Evolutionary conservation across 2,329 filamentous ascomycete genomes (phyloP), one percentile per base, ranked within the genome.

Genomic region (Tricladium varicosporioides): DNA sequence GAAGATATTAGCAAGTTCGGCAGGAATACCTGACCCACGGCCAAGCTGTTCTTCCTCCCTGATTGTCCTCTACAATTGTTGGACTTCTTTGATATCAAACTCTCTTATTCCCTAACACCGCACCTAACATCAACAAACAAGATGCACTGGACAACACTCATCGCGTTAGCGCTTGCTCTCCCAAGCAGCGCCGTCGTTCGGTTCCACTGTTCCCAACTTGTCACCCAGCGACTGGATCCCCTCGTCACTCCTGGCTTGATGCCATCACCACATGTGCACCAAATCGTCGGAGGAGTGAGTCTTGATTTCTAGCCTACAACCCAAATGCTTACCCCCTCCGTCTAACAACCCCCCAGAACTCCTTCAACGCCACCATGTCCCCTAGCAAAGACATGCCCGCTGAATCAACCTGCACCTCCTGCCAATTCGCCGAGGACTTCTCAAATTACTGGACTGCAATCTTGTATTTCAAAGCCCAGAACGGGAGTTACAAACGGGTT

Each of bases 341-440:
- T n/a, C n/a, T 27, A 27, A 27, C 22, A 27, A 4, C 22, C 7
- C 22, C 3, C 5, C 11, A 40, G 45, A 73, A 75, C 61, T 70
- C 73, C 1, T 74, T 76, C 70, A 74, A 74, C 57, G 60, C 69
- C 2, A 70, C 70, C 22, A 75, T 76, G 74, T 65, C 63, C 1
- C 51, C 53, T 2, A 53, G 55, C 19, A 19, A 47, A 5, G 63
- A 67, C 36, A 63, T 69, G 52, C 67, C 68, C 47, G 43, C 69
- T 2, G 54, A 63, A 48, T 66, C 67, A 2, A 69, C 63, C 1
- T 70, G 69, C 62, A 70, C 69, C 14, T 65, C 65, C 2, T 70
- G 69, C 58, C 60, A 64, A 40, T 73, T 72, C 56, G 63, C 64
- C 2, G 70, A 73, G 53, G 70, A 72, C 61, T 68, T 68, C 42